Conservation (phyloP, 2,329 filamentous ascomycete species). For the Apiospora saccharicola region DNA sequence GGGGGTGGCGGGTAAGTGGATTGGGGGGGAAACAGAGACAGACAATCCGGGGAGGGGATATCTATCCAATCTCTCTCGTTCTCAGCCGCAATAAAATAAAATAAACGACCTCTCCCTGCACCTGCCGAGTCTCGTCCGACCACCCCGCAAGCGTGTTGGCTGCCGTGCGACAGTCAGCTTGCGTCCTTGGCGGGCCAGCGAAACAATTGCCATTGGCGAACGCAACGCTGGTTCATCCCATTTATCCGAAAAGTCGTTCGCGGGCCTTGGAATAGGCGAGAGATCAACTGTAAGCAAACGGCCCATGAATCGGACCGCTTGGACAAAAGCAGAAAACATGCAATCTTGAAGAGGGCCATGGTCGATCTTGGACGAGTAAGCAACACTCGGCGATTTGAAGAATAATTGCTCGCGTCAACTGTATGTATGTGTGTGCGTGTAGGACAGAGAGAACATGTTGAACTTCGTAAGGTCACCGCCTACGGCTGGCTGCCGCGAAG, state of each 20-base stretch:
- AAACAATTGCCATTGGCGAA: not conserved
- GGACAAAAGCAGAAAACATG: not conserved
- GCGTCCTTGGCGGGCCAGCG: not conserved
- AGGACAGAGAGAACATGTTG: not conserved
- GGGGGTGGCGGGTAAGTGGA: not conserved
- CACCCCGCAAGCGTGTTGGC: not conserved
- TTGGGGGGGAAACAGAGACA: not conserved
- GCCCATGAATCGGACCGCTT: not conserved
- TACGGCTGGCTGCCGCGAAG: not conserved
- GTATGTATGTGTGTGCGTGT: not conserved
- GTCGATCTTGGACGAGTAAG: not conserved
- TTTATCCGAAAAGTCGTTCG: slow-evolving; percentile 3
- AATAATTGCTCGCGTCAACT: not conserved
- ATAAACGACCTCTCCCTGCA: not conserved
- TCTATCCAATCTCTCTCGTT: not conserved
- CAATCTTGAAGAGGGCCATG: not conserved
- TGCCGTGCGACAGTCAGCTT: slow-evolving; percentile 9
- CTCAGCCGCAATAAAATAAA: slow-evolving; percentile 21
- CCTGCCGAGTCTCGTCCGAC: not conserved
- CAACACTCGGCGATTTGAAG: not conserved
- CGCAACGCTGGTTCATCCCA: not conserved
- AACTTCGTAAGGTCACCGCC: not conserved
- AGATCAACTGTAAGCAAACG: not conserved
- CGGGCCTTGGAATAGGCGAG: not conserved
- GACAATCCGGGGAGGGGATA: not conserved